Evolutionary conservation across 139 green algal genomes (phyloP).

Genomic region (Nannochloris sp.): DNA sequence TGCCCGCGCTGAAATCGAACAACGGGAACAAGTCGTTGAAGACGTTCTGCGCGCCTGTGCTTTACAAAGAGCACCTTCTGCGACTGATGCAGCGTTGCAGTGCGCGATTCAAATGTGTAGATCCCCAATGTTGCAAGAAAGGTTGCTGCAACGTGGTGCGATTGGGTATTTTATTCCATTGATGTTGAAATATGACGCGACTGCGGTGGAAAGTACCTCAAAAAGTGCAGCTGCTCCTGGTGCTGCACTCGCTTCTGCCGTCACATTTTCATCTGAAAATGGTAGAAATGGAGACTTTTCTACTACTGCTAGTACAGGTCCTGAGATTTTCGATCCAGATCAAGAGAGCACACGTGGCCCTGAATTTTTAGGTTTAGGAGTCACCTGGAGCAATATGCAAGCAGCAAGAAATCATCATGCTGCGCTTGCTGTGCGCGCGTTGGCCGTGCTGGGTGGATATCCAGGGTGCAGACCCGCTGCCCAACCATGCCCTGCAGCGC

Average conservation of each 20-base stretch:
- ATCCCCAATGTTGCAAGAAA: slow-evolving; percentile 40
- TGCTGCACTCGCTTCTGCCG: no score
- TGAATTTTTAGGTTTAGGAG: slow-evolving; percentile 22
- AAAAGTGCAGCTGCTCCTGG: slow-evolving; percentile 8
- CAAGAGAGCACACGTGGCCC: not conserved
- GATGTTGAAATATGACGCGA: slow-evolving; percentile 72
- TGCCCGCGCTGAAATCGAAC: slow-evolving; percentile 37
- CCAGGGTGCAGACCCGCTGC: slow-evolving; percentile 16
- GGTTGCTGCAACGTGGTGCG: slow-evolving; percentile 49
- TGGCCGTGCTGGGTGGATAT: slow-evolving; percentile 52
- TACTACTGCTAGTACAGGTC: not conserved
- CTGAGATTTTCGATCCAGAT: not conserved
- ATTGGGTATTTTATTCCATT: slow-evolving; percentile 67
- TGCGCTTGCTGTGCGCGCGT: slow-evolving; percentile 60
- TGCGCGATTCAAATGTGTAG: slow-evolving; percentile 45
- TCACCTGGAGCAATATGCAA: slow-evolving; percentile 27
- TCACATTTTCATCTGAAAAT: not conserved
- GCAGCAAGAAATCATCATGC: slow-evolving; percentile 64
- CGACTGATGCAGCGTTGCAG: slow-evolving; percentile 70
- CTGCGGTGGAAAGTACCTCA: slow-evolving; percentile 23
- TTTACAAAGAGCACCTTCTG: slow-evolving; percentile 46
- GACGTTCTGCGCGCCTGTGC: slow-evolving; percentile 39
- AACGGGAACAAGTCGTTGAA: slow-evolving; percentile 10
- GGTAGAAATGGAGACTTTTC: not conserved
- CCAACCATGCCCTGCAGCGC: slow-evolving; percentile 16